Evolutionary conservation across 306 rosid genomes (phyloP).

Genomic region (Lathyrus sativus): DNA sequence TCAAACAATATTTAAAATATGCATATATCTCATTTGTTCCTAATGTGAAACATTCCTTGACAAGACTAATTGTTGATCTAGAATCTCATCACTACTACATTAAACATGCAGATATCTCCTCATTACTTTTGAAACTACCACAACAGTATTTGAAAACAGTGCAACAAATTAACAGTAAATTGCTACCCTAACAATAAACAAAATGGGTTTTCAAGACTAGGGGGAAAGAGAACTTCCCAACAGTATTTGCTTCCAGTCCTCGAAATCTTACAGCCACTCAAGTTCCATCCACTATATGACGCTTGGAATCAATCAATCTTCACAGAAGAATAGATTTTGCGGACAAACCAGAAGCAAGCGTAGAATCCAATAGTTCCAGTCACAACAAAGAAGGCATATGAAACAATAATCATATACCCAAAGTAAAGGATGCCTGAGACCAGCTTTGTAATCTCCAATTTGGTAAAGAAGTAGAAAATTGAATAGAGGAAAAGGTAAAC

Average conservation of each 20-base stretch:
- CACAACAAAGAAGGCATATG: constrained; percentile 87
- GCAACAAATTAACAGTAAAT: constrained; percentile 46
- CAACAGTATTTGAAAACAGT: constrained; percentile 39
- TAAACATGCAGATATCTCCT: constrained; percentile 47
- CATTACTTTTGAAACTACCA: constrained; percentile 45
- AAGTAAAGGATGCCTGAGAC: constrained; percentile 95
- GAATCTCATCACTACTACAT: constrained; percentile 5
- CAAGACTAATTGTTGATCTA: constrained; percentile 14
- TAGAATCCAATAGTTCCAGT: constrained; percentile 98
- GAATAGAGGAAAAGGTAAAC: constrained; percentile 95
- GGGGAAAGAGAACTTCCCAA: constrained; percentile 46
- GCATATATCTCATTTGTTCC: constrained; percentile 4
- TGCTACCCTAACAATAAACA: constrained; percentile 51
- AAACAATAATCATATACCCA: constrained; percentile 85
- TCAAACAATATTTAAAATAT: constrained; percentile 10
- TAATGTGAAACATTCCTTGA: constrained; percentile 21
- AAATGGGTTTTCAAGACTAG: constrained; percentile 36
- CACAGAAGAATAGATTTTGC: constrained; percentile 94
- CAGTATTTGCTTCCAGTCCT: constrained; percentile 30
- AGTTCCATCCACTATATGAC: constrained; percentile 29
- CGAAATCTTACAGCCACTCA: constrained; percentile 32
- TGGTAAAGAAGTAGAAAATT: constrained; percentile 90
- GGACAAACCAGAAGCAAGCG: constrained; percentile 97
- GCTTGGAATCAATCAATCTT: constrained; percentile 81
- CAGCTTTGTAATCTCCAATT: constrained; percentile 86